phyloP scores from a whole-genome alignment of 2,329 filamentous ascomycete genomes.

The Hymenoscyphus repandus region DNA sequence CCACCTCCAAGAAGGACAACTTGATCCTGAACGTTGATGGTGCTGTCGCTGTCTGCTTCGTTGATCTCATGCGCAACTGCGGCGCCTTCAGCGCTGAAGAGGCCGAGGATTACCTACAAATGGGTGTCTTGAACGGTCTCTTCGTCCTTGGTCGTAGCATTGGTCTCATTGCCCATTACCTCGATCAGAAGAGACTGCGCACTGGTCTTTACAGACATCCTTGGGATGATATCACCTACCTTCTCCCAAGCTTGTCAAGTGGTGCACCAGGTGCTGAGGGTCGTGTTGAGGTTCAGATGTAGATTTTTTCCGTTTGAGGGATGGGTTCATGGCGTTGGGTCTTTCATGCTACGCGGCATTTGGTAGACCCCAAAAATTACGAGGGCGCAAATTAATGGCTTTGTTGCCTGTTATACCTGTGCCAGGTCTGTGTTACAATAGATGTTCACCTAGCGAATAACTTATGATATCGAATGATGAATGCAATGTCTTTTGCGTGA shows the following conservation, averaged over 20 bases:
- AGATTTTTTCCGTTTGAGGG: constrained; percentile 18
- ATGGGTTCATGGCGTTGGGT: constrained; percentile 8
- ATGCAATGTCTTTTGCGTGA: no score
- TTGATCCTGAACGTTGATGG: constrained; percentile 98
- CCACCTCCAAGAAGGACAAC: constrained; percentile 99
- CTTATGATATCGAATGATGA: constrained; percentile 1
- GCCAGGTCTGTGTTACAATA: constrained; percentile 8
- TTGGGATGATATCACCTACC: constrained; percentile 97
- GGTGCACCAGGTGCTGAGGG: constrained; percentile 72
- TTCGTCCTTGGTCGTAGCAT: constrained; percentile 97
- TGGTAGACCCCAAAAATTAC: constrained; percentile 11
- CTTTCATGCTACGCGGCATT: constrained; percentile 9
- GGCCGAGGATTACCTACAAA: constrained; percentile 96
- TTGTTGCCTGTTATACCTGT: background rate
- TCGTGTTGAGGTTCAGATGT: constrained; percentile 81
- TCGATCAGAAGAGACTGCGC: constrained; percentile 98
- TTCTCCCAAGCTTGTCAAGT: constrained; percentile 74
- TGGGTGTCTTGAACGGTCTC: constrained; percentile 99
- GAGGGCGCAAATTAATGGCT: constrained; percentile 3
- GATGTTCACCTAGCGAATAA: constrained; percentile 10
- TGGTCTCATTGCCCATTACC: constrained; percentile 98
- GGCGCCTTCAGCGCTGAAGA: constrained; percentile 95
- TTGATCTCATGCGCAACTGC: constrained; percentile 95
- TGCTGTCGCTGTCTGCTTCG: constrained; percentile 97
- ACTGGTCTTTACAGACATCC: constrained; percentile 98